phyloP scores from a whole-genome alignment of 2,329 filamentous ascomycete genomes.

The Sporothrix protearum region DNA sequence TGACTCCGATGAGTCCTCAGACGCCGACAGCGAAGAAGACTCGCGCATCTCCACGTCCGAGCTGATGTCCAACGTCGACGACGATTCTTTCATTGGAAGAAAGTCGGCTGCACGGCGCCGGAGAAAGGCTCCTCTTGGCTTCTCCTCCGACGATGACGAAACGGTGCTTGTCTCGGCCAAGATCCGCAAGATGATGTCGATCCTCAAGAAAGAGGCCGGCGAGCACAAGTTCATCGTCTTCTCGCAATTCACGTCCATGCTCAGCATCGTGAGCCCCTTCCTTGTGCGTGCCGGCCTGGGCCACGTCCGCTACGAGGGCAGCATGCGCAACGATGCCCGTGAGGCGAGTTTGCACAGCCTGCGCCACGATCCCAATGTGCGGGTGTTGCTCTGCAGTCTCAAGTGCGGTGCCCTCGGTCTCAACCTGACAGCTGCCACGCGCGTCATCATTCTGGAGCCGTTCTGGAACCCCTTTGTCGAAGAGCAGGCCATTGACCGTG shows the following conservation, averaged over 20 bases:
- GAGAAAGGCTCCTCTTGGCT: neutral
- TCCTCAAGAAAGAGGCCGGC: conserved; percentile 72
- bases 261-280: conserved; percentile 93
- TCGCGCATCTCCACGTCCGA: conserved; percentile 42
- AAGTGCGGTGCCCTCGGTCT: conserved; percentile 91
- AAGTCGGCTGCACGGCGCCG: conserved; percentile 22
- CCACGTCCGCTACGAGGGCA: conserved; percentile 88
- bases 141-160: conserved; percentile 30
- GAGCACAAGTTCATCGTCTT: conserved; percentile 98
- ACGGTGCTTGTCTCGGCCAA: conserved; percentile 72
- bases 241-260: conserved; percentile 97
- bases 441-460: conserved; percentile 92
- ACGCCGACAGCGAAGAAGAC: conserved; percentile 23
- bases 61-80: conserved; percentile 40
- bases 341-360: conserved; percentile 79
- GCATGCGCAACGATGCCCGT: conserved; percentile 88
- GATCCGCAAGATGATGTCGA: conserved; percentile 77
- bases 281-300: conserved; percentile 68
- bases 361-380: conserved; percentile 68
- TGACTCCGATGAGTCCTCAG: neutral
- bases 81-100: conserved; percentile 35
- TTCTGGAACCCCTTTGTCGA: conserved; percentile 99
- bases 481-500: conserved; percentile 97
- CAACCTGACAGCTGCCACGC: conserved; percentile 88
- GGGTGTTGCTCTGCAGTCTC: conserved; percentile 86